These are phyloP conservation scores for Diaporthe australafricana DNA, from an alignment of 2,329 filamentous ascomycete genomes.

Conservation along the genomic window DNA sequence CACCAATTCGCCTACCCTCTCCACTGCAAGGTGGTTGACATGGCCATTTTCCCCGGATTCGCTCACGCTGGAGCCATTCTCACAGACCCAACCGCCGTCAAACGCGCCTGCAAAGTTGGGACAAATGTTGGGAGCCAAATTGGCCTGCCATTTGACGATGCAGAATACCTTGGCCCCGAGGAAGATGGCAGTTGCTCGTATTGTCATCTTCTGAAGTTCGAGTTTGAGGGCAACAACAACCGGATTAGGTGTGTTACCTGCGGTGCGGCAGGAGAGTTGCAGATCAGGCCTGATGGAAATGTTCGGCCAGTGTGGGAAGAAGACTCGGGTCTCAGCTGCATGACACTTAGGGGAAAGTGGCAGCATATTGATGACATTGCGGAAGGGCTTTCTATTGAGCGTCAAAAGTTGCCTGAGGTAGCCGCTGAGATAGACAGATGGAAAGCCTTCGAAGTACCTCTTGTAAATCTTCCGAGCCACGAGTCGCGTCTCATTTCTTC, in stretches of 20 bases:
- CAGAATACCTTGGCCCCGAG: neutral
- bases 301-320: neutral
- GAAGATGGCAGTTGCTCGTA: neutral
- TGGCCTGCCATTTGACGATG: neutral
- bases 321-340: neutral
- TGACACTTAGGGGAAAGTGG: constrained; percentile 5
- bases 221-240: neutral
- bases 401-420: neutral
- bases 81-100: neutral
- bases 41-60: constrained; percentile 3
- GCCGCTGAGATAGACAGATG: neutral
- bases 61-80: constrained; percentile 6
- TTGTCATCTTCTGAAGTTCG: constrained; percentile 6
- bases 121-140: constrained; percentile 1
- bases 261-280: neutral
- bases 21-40: constrained; percentile 20
- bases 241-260: constrained; percentile 3
- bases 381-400: neutral
- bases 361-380: constrained; percentile 7
- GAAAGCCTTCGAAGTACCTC: neutral
- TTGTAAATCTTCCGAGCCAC: neutral
- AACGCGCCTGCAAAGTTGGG: neutral
- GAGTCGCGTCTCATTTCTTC: too few relatives aligned
- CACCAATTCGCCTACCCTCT: constrained; percentile 17
- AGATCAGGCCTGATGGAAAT: neutral